Evolutionary conservation across 2,329 filamentous ascomycete species (phyloP).

Genomic region (Cephalotrichum gorgonifer): DNA sequence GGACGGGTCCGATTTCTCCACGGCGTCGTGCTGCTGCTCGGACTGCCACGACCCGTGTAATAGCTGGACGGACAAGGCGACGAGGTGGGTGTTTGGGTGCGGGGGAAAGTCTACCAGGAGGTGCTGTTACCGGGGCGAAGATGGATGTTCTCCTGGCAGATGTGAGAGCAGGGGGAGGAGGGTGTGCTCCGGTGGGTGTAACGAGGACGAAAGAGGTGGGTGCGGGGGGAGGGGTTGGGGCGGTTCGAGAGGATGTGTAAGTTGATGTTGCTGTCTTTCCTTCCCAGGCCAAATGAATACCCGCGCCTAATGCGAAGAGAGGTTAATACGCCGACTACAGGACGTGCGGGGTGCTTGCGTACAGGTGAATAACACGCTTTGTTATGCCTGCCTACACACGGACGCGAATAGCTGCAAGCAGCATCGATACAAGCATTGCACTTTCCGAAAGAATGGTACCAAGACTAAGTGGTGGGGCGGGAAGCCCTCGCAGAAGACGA

Average conservation of each 20-base stretch:
- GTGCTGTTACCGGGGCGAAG: background rate
- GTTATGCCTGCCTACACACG: background rate
- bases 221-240: background rate
- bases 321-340: no score
- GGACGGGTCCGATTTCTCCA: constrained; percentile 1
- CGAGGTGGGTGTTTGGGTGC: background rate
- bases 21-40: background rate
- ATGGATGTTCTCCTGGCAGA: background rate
- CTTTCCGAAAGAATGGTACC: background rate
- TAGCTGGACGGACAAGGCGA: background rate
- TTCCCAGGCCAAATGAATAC: no score
- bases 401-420: background rate
- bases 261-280: background rate
- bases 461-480: background rate
- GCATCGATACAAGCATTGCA: background rate
- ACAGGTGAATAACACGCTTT: background rate
- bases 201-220: background rate
- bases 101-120: background rate
- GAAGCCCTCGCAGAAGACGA: background rate
- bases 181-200: background rate
- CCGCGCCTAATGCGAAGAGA: no score
- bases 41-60: background rate
- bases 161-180: background rate
- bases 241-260: background rate
- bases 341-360: background rate